Conservation (phyloP, 805 yeast genomes). For the Yamadazyma tumulicola region DNA sequence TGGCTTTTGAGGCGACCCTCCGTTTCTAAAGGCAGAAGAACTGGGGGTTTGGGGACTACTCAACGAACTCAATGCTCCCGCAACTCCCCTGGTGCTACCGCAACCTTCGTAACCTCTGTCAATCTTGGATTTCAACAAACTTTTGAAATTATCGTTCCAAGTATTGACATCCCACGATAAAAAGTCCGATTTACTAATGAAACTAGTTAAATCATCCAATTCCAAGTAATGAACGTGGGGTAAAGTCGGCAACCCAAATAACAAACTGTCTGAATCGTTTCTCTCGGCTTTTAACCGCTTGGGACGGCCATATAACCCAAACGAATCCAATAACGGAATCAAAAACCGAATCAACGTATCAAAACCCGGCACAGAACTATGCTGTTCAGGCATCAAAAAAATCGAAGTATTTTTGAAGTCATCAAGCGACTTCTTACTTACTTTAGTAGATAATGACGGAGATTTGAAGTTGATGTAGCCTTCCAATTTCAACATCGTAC, state of each 20-base stretch:
- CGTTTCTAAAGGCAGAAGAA: slow-evolving; percentile 3
- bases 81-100: slow-evolving; percentile 63
- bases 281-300: slow-evolving; percentile 41
- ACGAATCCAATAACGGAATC: slow-evolving; percentile 39
- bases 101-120: slow-evolving; percentile 65
- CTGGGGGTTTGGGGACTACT: slow-evolving; percentile 28
- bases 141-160: slow-evolving; percentile 32
- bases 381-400: slow-evolving; percentile 44
- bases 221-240: slow-evolving; percentile 43
- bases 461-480: slow-evolving; percentile 66
- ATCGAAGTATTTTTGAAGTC: slow-evolving; percentile 40
- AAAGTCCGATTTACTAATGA: slow-evolving; percentile 19
- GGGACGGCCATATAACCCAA: slow-evolving; percentile 46
- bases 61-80: slow-evolving; percentile 57
- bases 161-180: slow-evolving; percentile 35
- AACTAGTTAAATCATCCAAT: slow-evolving; percentile 24
- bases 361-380: slow-evolving; percentile 45
- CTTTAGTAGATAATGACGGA: slow-evolving; percentile 32
- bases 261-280: slow-evolving; percentile 36
- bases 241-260: slow-evolving; percentile 44
- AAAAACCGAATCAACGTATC: slow-evolving; percentile 45
- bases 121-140: slow-evolving; percentile 31
- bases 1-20: slow-evolving; percentile 5
- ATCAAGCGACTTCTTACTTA: slow-evolving; percentile 25
- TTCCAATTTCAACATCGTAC: slow-evolving; percentile 86